These are phyloP conservation scores for Albophoma yamanashiensis DNA, from an alignment of 2,329 filamentous ascomycete genomes.

Conservation along the genomic window DNA sequence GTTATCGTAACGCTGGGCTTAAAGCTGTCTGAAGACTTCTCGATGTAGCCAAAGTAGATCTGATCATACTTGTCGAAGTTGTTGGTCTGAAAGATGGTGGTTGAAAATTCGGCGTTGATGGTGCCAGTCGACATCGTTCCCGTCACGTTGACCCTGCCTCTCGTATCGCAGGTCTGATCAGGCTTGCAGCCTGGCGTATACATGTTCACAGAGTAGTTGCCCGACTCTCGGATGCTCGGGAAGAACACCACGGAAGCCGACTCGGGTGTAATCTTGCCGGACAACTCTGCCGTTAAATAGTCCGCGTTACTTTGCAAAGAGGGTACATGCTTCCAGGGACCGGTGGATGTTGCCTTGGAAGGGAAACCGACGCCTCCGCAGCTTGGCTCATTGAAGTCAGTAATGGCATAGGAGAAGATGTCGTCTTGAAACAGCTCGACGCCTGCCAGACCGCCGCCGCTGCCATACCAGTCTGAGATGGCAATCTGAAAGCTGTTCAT, in stretches of 20 bases:
- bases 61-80: conserved; percentile 94
- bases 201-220: conserved; percentile 82
- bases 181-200: conserved; percentile 87
- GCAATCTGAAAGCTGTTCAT: conserved; percentile 84
- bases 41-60: conserved; percentile 77
- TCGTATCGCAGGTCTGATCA: conserved; percentile 63
- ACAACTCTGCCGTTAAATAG: conserved; percentile 63
- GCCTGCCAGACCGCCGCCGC: conserved; percentile 73
- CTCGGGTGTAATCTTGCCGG: conserved; percentile 41
- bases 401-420: conserved; percentile 75
- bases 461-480: conserved; percentile 78
- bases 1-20: conserved; percentile 70
- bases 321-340: conserved; percentile 61
- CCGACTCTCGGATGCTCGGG: conserved; percentile 78
- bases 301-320: conserved; percentile 60
- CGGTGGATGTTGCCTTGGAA: conserved; percentile 58
- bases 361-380: conserved; percentile 54
- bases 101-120: conserved; percentile 38
- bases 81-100: conserved; percentile 77
- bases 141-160: conserved; percentile 76
- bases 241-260: conserved; percentile 64
- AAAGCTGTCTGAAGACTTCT: conserved; percentile 63
- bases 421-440: conserved; percentile 82
- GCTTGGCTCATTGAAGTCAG: conserved; percentile 77
- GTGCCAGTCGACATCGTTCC: conserved; percentile 51